Evolutionary conservation across 2,329 filamentous ascomycete species (phyloP), one percentile per base, ranked within the genome.

Genomic region (Penicillium italicum): DNA sequence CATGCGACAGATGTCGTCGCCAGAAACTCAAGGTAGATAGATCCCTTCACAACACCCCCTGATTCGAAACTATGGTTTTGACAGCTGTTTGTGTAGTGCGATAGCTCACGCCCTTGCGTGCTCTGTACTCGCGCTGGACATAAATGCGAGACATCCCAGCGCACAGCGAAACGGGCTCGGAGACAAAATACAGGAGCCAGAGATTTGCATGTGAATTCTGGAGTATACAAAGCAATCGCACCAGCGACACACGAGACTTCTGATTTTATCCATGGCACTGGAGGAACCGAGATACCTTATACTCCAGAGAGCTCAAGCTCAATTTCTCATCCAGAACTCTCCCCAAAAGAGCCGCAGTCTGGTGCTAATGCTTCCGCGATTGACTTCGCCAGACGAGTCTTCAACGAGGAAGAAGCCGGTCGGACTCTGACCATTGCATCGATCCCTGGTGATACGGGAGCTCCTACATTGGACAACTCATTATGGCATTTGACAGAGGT

Each of bases 61-160:
- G 28, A 88, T 60, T 81, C 6, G 1, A n/a, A 18, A 33, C 1
- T 28, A 20, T 33, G 5, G 14, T 9, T 10, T 28, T 54, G 20
- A 57, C 6, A 16, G 2, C 0, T n/a, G 2, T 30, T 14, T 14
- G 3, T n/a, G 33, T 40, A 57, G 55, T 57, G 55, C 20, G 80
- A 67, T 87, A 81, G 9, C 85, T 85, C 0, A 83, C 85, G 11
- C 77, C 79, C 62, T 10, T 65, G 62, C 37, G 53, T 57, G 3
- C 52, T 64, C 1, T 65, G 62, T 38, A 46, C 57, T 20, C 61
- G 56, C 16, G 55, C 61, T 24, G 49, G 54, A 11, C 50, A 50
- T 28, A 48, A 61, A 55, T 65, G 62, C 30, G 57, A 63, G 41
- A 58, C 62, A n/a, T 50, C 51, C 10, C 49, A 46, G 34, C 48